Evolutionary conservation across 2,329 filamentous ascomycete species (phyloP).

Genomic region (Lachnellula hyalina): DNA sequence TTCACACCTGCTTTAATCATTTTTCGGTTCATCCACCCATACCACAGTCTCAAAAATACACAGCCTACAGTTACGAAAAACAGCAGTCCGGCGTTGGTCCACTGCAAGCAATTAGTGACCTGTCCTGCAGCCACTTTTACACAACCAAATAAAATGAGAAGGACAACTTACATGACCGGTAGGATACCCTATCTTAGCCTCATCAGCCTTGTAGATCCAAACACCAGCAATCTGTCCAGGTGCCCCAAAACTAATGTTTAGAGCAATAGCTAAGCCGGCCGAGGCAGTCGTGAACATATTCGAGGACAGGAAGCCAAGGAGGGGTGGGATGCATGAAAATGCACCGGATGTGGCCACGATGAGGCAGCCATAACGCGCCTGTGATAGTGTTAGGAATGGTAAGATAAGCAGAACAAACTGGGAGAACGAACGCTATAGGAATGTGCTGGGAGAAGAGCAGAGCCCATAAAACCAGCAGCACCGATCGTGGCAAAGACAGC

Average conservation of each 20-base stretch:
- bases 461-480: conserved; percentile 54
- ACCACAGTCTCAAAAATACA: conserved; percentile 50
- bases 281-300: conserved; percentile 62
- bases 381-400: background rate
- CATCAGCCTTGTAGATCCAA: conserved; percentile 66
- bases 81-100: conserved; percentile 57
- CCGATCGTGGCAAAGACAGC: conserved; percentile 45
- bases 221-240: conserved; percentile 67
- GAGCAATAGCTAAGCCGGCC: conserved; percentile 62
- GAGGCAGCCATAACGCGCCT: conserved; percentile 61
- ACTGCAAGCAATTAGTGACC: conserved; percentile 28
- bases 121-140: background rate
- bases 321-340: conserved; percentile 63
- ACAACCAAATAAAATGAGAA: background rate
- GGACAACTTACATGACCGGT: conserved; percentile 49
- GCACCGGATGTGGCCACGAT: conserved; percentile 62
- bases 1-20: conserved; percentile 11
- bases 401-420: background rate
- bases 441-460: conserved; percentile 55
- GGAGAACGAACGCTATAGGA: conserved; percentile 42
- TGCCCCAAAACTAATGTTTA: conserved; percentile 64
- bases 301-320: conserved; percentile 35
- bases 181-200: conserved; percentile 57
- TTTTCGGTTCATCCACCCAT: conserved; percentile 41
- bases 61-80: conserved; percentile 53